Evolutionary conservation across 2,329 filamentous ascomycete genomes (phyloP).

Genomic region (Echinosphaeria canescens): DNA sequence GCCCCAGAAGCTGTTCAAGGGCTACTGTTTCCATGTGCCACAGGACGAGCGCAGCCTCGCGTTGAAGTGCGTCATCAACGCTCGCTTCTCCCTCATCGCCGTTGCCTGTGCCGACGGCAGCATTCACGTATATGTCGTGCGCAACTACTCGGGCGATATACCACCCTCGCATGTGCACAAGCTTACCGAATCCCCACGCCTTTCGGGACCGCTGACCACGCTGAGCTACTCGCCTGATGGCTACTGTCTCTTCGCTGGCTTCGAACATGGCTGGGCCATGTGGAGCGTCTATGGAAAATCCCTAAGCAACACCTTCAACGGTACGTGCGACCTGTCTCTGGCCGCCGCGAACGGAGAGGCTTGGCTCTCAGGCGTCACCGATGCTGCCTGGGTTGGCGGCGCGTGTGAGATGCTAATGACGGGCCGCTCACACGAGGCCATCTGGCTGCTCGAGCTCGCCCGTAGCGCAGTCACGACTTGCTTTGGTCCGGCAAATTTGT

Average conservation of each 20-base stretch:
- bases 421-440: slow-evolving; percentile 45
- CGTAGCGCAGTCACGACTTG: slow-evolving; percentile 84
- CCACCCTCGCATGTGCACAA: slow-evolving; percentile 63
- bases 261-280: slow-evolving; percentile 78
- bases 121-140: slow-evolving; percentile 76
- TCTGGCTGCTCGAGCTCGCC: slow-evolving; percentile 84
- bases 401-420: slow-evolving; percentile 71
- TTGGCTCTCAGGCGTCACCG: slow-evolving; percentile 63
- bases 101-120: slow-evolving; percentile 63
- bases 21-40: slow-evolving; percentile 76
- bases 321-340: slow-evolving; percentile 39
- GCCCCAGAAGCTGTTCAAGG: slow-evolving; percentile 55
- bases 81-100: slow-evolving; percentile 81
- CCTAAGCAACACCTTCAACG: slow-evolving; percentile 71
- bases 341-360: slow-evolving; percentile 49
- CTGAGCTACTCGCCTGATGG: slow-evolving; percentile 85
- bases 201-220: slow-evolving; percentile 50
- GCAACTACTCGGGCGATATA: slow-evolving; percentile 86
- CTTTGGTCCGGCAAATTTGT: slow-evolving; percentile 79
- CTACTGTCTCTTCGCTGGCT: slow-evolving; percentile 88
- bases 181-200: slow-evolving; percentile 41
- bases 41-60: slow-evolving; percentile 36
- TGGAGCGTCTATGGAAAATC: slow-evolving; percentile 97
- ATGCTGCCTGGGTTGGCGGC: slow-evolving; percentile 71
- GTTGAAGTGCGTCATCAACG: slow-evolving; percentile 66